Base-by-base conservation (phyloP, 75 land plant genomes). In the Ceratopteris richardii region DNA sequence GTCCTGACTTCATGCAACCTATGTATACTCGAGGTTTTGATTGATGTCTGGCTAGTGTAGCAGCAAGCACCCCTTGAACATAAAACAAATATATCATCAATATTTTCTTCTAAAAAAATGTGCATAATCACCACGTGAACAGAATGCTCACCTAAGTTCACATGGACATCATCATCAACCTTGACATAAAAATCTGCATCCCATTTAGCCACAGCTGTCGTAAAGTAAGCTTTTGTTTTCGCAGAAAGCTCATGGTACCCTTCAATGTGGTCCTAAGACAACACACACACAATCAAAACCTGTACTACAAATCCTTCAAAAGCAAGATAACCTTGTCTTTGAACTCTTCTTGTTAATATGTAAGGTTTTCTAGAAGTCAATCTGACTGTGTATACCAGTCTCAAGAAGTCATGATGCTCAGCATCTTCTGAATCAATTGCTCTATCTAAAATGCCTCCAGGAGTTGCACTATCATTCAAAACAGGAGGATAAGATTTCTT, bases 1-100 rank as follows among this genome's bases (percentile, higher is more conserved):
- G 90, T 9, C 90, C 90, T 10, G 90, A 86, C 46, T 86, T 86
- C 90, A 86, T 86, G 76, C 90, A 86, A 0, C 90, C 90, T 31
- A 86, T 86, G 70, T 86, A 86, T 25, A 77, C 60, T 10, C 90
- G 63, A 6, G 90, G 80, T 56, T 79, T 82, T 19, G 72, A 58
- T 1, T 70, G 60, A 57, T 78, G 63, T 19, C 61, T 29, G 2
- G 85, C 72, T 24, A 86, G 59, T 0, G 82, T 77, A 5, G 64
- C 58, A 10, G 39, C 80, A 5, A 86, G 70, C 71, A 71, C 80
- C 24, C 87, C 87, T 85, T 76, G 6, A 42, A 43, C 13, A 11
- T 52, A 19, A 51, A 27, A 27, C 23, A 63, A 33, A 63, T 20
- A 37, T 24, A 61, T 2, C 48, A 23, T 27, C 20, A 61, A 22